Base-by-base conservation (phyloP, 176 grass and related monocot genomes). In the Hyparrhenia diplandra region DNA sequence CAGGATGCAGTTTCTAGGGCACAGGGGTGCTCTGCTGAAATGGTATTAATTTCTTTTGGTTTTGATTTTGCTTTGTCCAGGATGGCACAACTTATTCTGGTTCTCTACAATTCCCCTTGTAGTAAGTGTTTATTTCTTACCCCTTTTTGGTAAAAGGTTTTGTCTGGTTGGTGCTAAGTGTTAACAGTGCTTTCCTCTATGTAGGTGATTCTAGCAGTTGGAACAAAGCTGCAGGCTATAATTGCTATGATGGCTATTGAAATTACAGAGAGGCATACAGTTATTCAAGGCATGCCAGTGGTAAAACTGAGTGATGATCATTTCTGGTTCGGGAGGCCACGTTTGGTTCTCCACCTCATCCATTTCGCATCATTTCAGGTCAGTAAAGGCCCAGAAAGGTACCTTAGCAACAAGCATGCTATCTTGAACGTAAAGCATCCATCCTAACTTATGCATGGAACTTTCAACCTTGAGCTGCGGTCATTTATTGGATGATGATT, bases 211-310 rank as follows among this genome's bases (percentile, higher is more conserved):
- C 92, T 94, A 62, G 89, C 85, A 52, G 69, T 94, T 27, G 94
- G 94, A 77, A 94, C 90, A 79, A 97, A 97, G 83, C 86, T 97
- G 31, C 91, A 94, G 82, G 92, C 94, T 30, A 94, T 97, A 82
- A 94, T 97, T 66, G 75, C 88, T 80, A 84, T 54, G 80, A 98
- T 98, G 95, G 92, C 92, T 64, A 37, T 90, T 67, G 90, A 94
- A 79, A 98, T 98, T 80, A 80, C 86, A 91, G 89, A 92, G 54
- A 91, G 71, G 11, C 82, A 92, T 85, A 69, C 90, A 32, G 92
- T 98, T 81, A 88, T 98, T 85, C 92, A 98, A 77, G 95, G 95
- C 78, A 94, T 98, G 69, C 92, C 95, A 5, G 29, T 94, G 78
- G 92, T 98, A 43, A 86, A 94, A 72, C 82, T 98, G 60, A 91